phyloP scores from a whole-genome alignment of 2,329 filamentous ascomycete species.

The Zymoseptoria brevis region DNA sequence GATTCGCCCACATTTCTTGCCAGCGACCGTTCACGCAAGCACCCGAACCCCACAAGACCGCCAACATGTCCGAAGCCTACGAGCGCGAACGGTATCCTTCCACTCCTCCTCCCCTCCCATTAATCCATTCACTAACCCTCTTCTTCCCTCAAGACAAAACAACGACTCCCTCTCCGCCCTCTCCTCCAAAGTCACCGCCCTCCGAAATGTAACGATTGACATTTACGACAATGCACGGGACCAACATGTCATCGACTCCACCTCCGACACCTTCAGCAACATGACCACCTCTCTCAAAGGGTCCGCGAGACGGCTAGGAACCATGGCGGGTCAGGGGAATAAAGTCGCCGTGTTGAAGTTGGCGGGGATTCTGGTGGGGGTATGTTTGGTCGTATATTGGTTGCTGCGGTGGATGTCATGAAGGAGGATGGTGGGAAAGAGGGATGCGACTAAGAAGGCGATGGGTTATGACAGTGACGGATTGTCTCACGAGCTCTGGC shows the following conservation, averaged over 20 bases:
- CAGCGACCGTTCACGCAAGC: no score
- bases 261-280: slow-evolving; percentile 82
- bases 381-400: slow-evolving; percentile 70
- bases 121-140: background rate
- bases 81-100: slow-evolving; percentile 49
- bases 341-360: slow-evolving; percentile 87
- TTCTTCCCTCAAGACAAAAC: slow-evolving; percentile 55
- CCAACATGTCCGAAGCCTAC: slow-evolving; percentile 49
- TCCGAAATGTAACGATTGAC: slow-evolving; percentile 90
- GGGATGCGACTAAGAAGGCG: background rate
- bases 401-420: slow-evolving; percentile 35
- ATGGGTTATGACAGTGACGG: no score
- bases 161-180: slow-evolving; percentile 90
- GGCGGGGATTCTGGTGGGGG: slow-evolving; percentile 68
- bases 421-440: slow-evolving; percentile 1
- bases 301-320: slow-evolving; percentile 69
- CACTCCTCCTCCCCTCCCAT: background rate
- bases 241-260: slow-evolving; percentile 80
- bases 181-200: slow-evolving; percentile 78
- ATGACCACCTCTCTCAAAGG: slow-evolving; percentile 78
- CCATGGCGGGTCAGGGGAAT: slow-evolving; percentile 88
- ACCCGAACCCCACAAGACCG: no score
- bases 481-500: no score
- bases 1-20: background rate
- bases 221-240: slow-evolving; percentile 94